Base-by-base conservation (phyloP, 108 stramenopile species). In the Cylindrotheca fusiformis region DNA sequence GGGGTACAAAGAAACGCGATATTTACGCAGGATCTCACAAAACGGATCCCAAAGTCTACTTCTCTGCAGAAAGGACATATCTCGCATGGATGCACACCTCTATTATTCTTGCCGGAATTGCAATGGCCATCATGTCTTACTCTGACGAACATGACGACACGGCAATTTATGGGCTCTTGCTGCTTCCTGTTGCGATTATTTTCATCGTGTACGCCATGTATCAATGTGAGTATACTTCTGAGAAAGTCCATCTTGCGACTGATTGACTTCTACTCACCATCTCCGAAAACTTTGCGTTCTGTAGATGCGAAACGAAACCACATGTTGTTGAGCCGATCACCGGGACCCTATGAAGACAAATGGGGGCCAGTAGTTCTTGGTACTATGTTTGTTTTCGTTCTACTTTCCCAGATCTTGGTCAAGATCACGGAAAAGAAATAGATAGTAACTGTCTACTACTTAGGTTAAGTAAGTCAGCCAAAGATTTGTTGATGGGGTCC, bases 41-140 rank as follows among this genome's bases (percentile, higher is more conserved):
- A 77, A 63, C 91, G 25, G 91, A 95, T 52, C 95, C 93, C 56
- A 85, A 84, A 67, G 84, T 93, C 20, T 93, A 87, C 66, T 93
- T 93, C 72, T 93, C 97, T 27, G 95, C 91, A 52, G 97, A 98
- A 61, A 79, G 97, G 18, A 98, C 97, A 4, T 96, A 95, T 61
- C 54, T 98, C 58, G 87, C 90, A 26, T 98, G 97, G 97, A 69
- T 95, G 75, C 88, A 93, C 55, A 71, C 81, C 28, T 74, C 86
- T 45, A 75, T 94, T 29, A 71, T 87, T n/a, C 52, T 95, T 44
- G 91, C 91, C 1, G 90, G 84, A 50, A 82, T 84, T 24, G 84
- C 88, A 52, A 82, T 96, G 57, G 91, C 91, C 19, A 88, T 96
- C 66, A 75, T 90, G 46, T 67, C 86, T 18, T 79, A 90, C 68